These are phyloP conservation scores for Sphagnum magellanicum DNA, from an alignment of 228 moss, liverwort and hornwort genomes.

Conservation along the genomic window DNA sequence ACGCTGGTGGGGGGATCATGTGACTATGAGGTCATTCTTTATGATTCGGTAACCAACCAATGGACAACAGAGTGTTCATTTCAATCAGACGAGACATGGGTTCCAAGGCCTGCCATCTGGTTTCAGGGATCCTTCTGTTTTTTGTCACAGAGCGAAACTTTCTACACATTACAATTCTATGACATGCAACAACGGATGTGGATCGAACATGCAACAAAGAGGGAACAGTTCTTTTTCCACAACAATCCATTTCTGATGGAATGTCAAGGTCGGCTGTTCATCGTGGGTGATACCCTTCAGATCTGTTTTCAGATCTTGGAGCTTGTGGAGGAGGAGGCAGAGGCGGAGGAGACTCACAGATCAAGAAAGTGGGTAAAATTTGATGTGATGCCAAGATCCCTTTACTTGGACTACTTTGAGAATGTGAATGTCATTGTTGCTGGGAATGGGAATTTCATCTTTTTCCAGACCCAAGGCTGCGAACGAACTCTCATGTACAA, in stretches of 20 bases:
- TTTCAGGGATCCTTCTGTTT: slow-evolving; percentile 23
- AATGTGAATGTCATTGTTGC: slow-evolving; percentile 25
- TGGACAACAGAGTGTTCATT: slow-evolving; percentile 15
- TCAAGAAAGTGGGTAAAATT: slow-evolving; percentile 8
- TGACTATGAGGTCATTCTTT: slow-evolving; percentile 16
- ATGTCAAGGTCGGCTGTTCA: slow-evolving; percentile 22
- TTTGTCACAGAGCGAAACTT: slow-evolving; percentile 24
- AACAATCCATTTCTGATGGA: slow-evolving; percentile 26
- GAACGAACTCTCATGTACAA: slow-evolving; percentile 28
- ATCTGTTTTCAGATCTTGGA: slow-evolving; percentile 22
- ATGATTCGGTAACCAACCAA: slow-evolving; percentile 12
- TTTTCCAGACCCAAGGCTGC: slow-evolving; percentile 33
- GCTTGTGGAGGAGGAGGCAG: slow-evolving; percentile 7
- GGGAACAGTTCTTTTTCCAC: slow-evolving; percentile 9
- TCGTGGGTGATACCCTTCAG: slow-evolving; percentile 11
- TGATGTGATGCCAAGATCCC: slow-evolving; percentile 14
- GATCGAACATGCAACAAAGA: slow-evolving; percentile 7
- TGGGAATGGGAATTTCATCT: slow-evolving; percentile 26
- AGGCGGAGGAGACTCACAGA: slow-evolving; percentile 4
- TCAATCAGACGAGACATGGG: slow-evolving; percentile 11
- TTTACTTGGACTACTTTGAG: neutral
- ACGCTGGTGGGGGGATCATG: slow-evolving; percentile 2
- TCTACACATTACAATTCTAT: slow-evolving; percentile 17
- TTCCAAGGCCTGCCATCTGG: slow-evolving; percentile 19
- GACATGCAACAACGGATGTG: slow-evolving; percentile 20